phyloP scores from a whole-genome alignment of 176 grass and related monocot species.

The Raddia guianensis region DNA sequence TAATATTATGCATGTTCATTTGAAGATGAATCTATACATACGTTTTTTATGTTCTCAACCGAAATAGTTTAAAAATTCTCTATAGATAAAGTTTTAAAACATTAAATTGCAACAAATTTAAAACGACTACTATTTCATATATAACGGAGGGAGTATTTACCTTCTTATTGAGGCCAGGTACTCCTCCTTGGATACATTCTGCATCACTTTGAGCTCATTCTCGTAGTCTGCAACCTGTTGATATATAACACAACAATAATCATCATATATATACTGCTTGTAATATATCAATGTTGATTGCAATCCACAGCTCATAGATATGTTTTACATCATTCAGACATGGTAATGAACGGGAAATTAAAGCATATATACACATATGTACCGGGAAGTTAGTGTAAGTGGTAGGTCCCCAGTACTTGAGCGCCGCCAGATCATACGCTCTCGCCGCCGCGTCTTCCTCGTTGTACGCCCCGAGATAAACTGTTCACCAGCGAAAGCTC shows the following conservation, averaged over 20 bases:
- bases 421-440: conserved; percentile 69
- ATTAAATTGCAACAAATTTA: too few species aligned
- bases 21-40: too few species aligned
- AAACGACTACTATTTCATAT: too few species aligned
- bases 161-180: conserved; percentile 74
- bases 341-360: background rate
- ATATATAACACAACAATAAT: background rate
- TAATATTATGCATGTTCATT: too few species aligned
- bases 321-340: too few species aligned
- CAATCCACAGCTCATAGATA: too few species aligned
- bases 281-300: background rate
- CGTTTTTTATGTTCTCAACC: too few species aligned
- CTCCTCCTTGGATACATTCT: conserved; percentile 68
- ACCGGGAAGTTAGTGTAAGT: conserved; percentile 73
- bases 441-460: conserved; percentile 75
- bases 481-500: conserved; percentile 13
- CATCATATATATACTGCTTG: background rate
- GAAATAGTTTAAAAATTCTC: too few species aligned
- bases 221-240: conserved; percentile 63
- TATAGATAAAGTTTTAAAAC: too few species aligned
- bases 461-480: conserved; percentile 70
- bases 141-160: background rate
- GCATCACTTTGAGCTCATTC: conserved; percentile 66
- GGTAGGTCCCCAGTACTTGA: conserved; percentile 75
- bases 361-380: background rate